Base-by-base conservation (phyloP, 192 early-diverging fungal genomes). In the Linnemannia elongata region DNA sequence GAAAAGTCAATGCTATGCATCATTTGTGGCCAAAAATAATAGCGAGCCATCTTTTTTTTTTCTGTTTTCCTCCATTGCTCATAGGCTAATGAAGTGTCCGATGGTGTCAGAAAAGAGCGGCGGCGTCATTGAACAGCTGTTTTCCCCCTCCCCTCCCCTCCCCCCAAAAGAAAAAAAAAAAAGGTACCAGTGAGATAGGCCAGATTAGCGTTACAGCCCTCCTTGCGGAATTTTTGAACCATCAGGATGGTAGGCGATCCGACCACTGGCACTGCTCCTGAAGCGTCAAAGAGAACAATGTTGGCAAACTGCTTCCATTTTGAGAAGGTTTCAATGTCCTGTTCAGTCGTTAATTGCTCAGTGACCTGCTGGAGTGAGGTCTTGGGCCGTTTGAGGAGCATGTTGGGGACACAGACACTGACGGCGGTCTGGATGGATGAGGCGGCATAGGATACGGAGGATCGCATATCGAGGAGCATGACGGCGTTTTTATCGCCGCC, bases 401-500 rank as follows among this genome's bases (percentile, higher is more conserved):
- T 96, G 22, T 92, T 94, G 35, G 96, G 94, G 15, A 94, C 89
- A 66, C 90, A 92, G 66, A 97, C 89, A 80, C 91, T 95, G 39
- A 97, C 89, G 12, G 95, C 93, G 1, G 83, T 79, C 38, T 80
- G 77, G 38, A 97, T 92, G 35, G 89, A 91, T 27, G 89, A 82
- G 1, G 78, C 70, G 33, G 91, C 79, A 77, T 92, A 94, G 15
- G 91, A 91, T 13, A 89, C 86, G 70, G 93, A 93, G 8, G 92
- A 88, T 44, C 96, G 94, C 85, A 96, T 92, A 78, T 97, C 96
- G 54, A 97, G 82, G 2, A 94, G 80, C 70, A 96, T 88, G 49
- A 94, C 73, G 2, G 83, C 73, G 72, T 74, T 72, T 70, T 81
- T 79, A 42, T 78, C 76, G 45, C 72, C 69, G 44, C 73, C 75